Evolutionary conservation across 306 rosid species (phyloP), one percentile per base, ranked within the genome.

Genomic region (Pueraria montana): DNA sequence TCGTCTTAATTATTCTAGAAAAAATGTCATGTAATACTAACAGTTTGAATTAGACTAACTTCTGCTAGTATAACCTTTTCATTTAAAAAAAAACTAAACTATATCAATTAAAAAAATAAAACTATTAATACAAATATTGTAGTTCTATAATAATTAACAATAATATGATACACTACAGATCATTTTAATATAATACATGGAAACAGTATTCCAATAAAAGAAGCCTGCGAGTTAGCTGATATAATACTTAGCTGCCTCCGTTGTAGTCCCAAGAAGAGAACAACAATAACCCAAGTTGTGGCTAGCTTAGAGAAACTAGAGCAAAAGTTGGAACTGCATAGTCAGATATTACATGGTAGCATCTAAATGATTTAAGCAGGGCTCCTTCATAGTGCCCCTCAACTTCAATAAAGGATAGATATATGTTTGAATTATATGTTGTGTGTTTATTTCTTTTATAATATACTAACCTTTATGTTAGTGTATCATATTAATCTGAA

Each of bases 221-320:
- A 36, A 36, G 8, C 40, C 40, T 36, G 32, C 32, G 40, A 36
- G 38, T 34, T 30, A 34, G 40, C 68, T 30, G 18, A 7, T 17
- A 65, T 85, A 59, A 86, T 77, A 53, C 53, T 68, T 55, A 81
- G 50, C 40, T 89, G 87, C 84, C 91, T 89, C 2, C 16, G 46
- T 52, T 40, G 49, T 74, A 6, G 82, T 40, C 84, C 84, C 13
- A 50, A 69, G n/a, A 42, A 18, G 21, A 72, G 86, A 67, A 88
- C 91, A 49, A 64, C 81, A 52, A 85, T 89, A 89, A 43, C 72
- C 23, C 73, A 84, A 65, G 84, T 89, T 43, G 87, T 87, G 21
- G 71, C 79, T 63, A 62, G 69, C 27, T 84, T 85, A 46, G 84
- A 72, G 77, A 50, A 82, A 53, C 56, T 82, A 17, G 74, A 83